Evolutionary conservation across 2,329 filamentous ascomycete species (phyloP), one percentile per base, ranked within the genome.

Genomic region (Elsinoe arachidis): DNA sequence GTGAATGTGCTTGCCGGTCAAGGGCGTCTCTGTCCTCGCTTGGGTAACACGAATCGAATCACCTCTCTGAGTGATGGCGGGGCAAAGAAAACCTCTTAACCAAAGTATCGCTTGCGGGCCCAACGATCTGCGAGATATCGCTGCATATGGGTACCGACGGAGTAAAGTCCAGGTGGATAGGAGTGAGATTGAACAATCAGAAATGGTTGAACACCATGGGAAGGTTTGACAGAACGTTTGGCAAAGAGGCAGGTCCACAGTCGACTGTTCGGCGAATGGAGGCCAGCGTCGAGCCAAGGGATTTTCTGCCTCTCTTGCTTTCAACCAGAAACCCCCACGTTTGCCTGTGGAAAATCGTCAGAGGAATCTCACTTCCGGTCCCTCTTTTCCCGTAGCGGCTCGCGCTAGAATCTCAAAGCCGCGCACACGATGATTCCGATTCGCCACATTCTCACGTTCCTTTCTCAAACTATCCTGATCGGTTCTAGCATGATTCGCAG

Each of bases 91-190:
- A 26, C 43, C 57, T 57, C 57, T 67, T 74, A 76, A 69, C 72
- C 73, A 61, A 75, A 68, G 63, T 75, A 75, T 62, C 73, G 69
- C 67, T 69, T 68, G 64, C 73, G 72, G 59, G 73, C 73, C 73
- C 73, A 76, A 64, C 73, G 72, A 68, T 75, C 79, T 65, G 74
- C 79, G 62, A 76, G 74, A 66, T 78, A 66, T 63, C 78, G 76
- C 73, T 69, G 77, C 79, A 81, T 81, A 70, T 73, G 55, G 47
- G 49, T 33, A 14, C 12, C 6, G 34, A 35, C 6, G 30, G 12
- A 35, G 49, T 39, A 26, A 39, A 39, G 33, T 15, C 19, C 14
- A 38, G 19, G 15, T 37, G 35, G 10, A 17, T 3, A 17, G 21
- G 49, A 39, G 19, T 26, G 33, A 35, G 21, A 39, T 53, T 37